A percentile compares a stretch with the other conserved stretches of the same genome.
Conservation (phyloP, 2,329 filamentous ascomycete genomes). For the Colletotrichum shisoi region DNA sequence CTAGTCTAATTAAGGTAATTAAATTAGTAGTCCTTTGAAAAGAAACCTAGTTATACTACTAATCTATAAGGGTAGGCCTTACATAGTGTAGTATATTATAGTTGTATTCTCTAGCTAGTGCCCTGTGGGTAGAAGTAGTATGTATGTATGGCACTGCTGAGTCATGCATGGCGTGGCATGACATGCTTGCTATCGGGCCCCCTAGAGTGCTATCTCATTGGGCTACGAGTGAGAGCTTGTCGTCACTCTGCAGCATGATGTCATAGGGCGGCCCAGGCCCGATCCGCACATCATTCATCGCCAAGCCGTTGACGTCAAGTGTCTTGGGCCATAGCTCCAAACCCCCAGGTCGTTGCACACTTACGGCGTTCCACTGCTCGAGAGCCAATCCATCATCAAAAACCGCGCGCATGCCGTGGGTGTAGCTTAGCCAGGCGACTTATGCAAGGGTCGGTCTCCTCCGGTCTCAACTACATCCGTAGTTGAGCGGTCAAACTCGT, state of each 20-base stretch:
- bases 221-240: conserved; percentile 24
- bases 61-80: no score
- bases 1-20: no score
- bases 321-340: conserved; percentile 13
- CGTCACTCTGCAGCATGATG: conserved; percentile 38
- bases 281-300: background rate
- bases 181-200: conserved; percentile 2
- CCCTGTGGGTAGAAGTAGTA: no score
- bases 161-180: no score
- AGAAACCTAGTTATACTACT: no score
- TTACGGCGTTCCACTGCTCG: background rate
- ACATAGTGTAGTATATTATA: no score
- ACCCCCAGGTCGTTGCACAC: background rate
- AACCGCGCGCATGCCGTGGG: background rate
- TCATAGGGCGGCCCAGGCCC: conserved; percentile 24
- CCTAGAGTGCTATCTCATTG: conserved; percentile 25
- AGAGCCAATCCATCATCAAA: conserved; percentile 15
- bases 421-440: conserved; percentile 7
- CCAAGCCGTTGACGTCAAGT: conserved; percentile 37
- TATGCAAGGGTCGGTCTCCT: background rate
- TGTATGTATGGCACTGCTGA: no score
- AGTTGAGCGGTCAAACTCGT: background rate
- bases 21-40: no score
- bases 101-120: no score
- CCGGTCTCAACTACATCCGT: conserved; percentile 12